Percentiles rank a stretch among this genome's conserved stretches.
Conservation (phyloP, 2,329 filamentous ascomycete genomes). For the Blastomyces emzantsi region DNA sequence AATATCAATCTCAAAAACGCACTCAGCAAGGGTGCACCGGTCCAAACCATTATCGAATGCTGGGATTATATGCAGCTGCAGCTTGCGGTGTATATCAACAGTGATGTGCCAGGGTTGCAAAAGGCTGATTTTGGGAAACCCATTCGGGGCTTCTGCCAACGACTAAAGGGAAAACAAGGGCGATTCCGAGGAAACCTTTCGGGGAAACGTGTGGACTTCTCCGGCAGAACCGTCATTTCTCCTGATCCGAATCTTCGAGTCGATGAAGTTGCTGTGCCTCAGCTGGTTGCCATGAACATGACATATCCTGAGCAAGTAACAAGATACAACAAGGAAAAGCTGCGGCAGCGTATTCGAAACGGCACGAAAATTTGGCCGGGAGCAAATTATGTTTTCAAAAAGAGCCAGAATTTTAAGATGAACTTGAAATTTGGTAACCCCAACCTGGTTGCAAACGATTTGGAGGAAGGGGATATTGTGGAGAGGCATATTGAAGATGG, state of each 20-base stretch:
- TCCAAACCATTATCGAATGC: conserved; percentile 90
- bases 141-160: conserved; percentile 88
- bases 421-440: conserved; percentile 67
- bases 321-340: conserved; percentile 73
- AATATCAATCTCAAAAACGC: conserved; percentile 80
- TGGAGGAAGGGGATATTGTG: conserved; percentile 78
- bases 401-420: conserved; percentile 60
- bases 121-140: conserved; percentile 79
- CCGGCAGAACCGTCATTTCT: conserved; percentile 92
- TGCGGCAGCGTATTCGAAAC: conserved; percentile 63
- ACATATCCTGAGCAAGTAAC: conserved; percentile 90
- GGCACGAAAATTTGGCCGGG: conserved; percentile 77
- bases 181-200: conserved; percentile 95
- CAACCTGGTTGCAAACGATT: conserved; percentile 59
- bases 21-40: conserved; percentile 69
- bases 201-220: conserved; percentile 98
- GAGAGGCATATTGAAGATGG: conserved; percentile 92
- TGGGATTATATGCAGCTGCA: conserved; percentile 97
- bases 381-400: conserved; percentile 71
- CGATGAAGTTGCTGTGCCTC: conserved; percentile 85
- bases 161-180: conserved; percentile 93
- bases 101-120: conserved; percentile 85
- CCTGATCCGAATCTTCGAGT: conserved; percentile 91
- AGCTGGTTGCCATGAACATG: conserved; percentile 88
- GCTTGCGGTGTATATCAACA: conserved; percentile 97